A percentile compares a stretch with the other conserved stretches of the same genome.
These are phyloP conservation scores for Cystofilobasidium bisporidii DNA, from an alignment of 768 basidiomycete species.

Conservation along the genomic window DNA sequence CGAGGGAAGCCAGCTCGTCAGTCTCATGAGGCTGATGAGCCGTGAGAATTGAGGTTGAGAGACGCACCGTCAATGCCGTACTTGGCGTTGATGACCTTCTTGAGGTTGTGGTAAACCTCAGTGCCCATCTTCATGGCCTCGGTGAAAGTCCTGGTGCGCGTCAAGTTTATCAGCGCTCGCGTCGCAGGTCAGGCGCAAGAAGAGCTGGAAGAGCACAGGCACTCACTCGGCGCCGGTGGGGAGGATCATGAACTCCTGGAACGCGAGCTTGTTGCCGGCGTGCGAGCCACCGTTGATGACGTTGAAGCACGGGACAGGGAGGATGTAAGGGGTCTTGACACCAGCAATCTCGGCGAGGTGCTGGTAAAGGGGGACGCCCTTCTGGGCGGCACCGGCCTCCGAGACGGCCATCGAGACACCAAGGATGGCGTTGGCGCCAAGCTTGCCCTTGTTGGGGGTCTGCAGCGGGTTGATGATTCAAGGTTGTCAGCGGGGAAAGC, in stretches of 20 bases:
- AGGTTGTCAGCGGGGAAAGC: too few relatives aligned
- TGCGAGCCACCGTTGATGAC: slow-evolving; percentile 99
- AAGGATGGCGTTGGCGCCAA: slow-evolving; percentile 98
- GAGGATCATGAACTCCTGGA: slow-evolving; percentile 99
- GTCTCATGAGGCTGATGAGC: slow-evolving; percentile 10
- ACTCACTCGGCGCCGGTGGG: slow-evolving; percentile 69
- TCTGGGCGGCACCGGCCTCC: slow-evolving; percentile 87
- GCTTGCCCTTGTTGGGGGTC: slow-evolving; percentile 96
- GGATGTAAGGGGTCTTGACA: slow-evolving; percentile 82
- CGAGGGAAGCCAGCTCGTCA: slow-evolving; percentile 8
- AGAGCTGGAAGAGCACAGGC: not conserved
- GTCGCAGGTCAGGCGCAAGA: not conserved
- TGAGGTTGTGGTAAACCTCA: slow-evolving; percentile 94
- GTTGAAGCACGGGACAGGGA: slow-evolving; percentile 91
- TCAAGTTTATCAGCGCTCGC: not conserved
- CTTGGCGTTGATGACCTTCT: slow-evolving; percentile 98
- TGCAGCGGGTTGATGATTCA: too few relatives aligned
- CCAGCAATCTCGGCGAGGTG: slow-evolving; percentile 95
- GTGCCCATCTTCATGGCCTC: slow-evolving; percentile 99
- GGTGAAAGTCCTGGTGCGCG: slow-evolving; percentile 59
- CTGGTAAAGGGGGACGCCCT: slow-evolving; percentile 87
- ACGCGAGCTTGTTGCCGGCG: slow-evolving; percentile 98
- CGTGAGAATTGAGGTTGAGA: not conserved
- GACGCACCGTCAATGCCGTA: slow-evolving; percentile 92
- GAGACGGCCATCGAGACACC: slow-evolving; percentile 94